A percentile compares a stretch with the other conserved stretches of the same genome.
phyloP scores from a whole-genome alignment of 352 stramenopile species.

The Blastocystis sp. region DNA sequence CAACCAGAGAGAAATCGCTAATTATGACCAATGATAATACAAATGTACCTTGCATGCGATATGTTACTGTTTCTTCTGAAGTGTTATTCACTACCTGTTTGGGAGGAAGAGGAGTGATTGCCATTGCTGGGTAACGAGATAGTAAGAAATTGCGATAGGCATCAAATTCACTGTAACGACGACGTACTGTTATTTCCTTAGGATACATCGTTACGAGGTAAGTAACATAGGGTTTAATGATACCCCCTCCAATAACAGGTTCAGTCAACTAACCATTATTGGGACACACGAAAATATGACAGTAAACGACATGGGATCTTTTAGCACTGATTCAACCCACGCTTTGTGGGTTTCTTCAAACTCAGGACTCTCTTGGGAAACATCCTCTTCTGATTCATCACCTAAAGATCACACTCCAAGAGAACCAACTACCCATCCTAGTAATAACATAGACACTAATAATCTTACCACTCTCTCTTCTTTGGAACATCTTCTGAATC shows the following conservation, averaged over 20 bases:
- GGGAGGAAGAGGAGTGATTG: constrained; percentile 40
- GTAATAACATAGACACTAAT: not conserved
- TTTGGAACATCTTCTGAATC: not conserved
- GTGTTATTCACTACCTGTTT: constrained; percentile 66
- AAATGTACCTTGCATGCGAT: constrained; percentile 51
- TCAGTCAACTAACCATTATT: constrained; percentile 29
- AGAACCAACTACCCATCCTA: not conserved
- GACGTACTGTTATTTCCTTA: constrained; percentile 27
- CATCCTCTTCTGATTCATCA: constrained; percentile 53
- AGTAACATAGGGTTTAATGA: constrained; percentile 33
- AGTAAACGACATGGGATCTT: constrained; percentile 53
- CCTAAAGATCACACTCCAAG: not conserved
- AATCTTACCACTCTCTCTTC: constrained; percentile 18
- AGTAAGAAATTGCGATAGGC: not conserved
- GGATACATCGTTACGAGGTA: constrained; percentile 52
- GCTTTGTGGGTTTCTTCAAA: constrained; percentile 49
- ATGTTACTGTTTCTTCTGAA: constrained; percentile 17
- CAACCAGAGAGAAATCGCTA: constrained; percentile 31
- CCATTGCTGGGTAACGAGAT: constrained; percentile 41
- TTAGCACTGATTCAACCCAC: constrained; percentile 50
- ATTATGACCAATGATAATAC: not conserved
- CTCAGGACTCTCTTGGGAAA: constrained; percentile 23
- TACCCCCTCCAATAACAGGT: not conserved
- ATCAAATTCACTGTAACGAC: constrained; percentile 67
- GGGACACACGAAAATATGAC: not conserved